Conservation (phyloP, 768 basidiomycete genomes). For the Steccherinum ochraceum region DNA sequence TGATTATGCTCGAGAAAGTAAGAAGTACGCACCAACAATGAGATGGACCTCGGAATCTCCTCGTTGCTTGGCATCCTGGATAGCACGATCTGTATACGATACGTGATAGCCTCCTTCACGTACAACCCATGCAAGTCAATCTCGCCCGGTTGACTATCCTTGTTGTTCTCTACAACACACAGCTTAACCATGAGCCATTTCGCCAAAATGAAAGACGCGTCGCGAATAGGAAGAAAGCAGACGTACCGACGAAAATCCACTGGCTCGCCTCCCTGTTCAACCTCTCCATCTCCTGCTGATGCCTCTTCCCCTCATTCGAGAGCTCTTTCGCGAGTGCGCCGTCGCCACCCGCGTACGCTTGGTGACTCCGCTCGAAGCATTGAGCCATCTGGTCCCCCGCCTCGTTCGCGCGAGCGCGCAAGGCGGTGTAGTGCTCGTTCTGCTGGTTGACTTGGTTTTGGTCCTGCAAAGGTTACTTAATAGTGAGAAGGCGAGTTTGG, state of each 20-base stretch:
- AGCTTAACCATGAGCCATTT: conserved; percentile 1
- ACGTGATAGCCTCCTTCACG: conserved; percentile 84
- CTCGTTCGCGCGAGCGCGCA: conserved; percentile 70
- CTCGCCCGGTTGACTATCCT: conserved; percentile 68
- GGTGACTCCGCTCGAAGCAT: conserved; percentile 65
- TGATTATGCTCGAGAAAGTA: neutral
- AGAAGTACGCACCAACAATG: conserved; percentile 67
- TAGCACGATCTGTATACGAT: conserved; percentile 61
- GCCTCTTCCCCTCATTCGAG: conserved; percentile 72
- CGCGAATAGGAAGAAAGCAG: neutral
- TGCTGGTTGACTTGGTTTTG: conserved; percentile 59
- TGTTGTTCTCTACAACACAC: conserved; percentile 60
- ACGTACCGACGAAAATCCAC: conserved; percentile 79
- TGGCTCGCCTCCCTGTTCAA: conserved; percentile 77
- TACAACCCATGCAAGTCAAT: conserved; percentile 90
- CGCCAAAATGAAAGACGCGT: neutral
- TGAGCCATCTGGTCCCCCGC: conserved; percentile 77
- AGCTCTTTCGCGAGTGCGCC: conserved; percentile 78
- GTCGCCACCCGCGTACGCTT: conserved; percentile 68
- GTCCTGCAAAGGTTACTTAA: conserved; percentile 28
- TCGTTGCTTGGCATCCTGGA: conserved; percentile 56
- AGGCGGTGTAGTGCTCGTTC: conserved; percentile 58
- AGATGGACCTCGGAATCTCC: conserved; percentile 65
- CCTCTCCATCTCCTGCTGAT: conserved; percentile 70
- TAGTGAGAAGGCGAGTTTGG: neutral